Evolutionary conservation across 768 basidiomycete species (phyloP), one percentile per base, ranked within the genome.

Genomic region (Leccinum imitatum): DNA sequence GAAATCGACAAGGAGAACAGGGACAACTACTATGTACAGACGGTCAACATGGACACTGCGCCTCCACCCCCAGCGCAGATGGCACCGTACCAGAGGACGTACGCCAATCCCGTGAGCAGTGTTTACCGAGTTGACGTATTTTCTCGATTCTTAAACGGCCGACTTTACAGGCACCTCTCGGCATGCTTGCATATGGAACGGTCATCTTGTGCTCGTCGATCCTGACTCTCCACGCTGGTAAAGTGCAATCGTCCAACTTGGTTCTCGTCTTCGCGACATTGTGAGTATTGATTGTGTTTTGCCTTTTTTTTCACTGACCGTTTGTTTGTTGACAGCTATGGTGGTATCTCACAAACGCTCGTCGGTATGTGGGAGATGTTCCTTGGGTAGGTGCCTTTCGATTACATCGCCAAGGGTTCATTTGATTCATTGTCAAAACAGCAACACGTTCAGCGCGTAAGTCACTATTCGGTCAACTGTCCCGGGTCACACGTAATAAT

Each of bases 321-420:
- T 50, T 63, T 21, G 64, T 37, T 19, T 37, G 9, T 33, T 57
- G 50, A 35, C n/a, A 71, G 71, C 59, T 71, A 73, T 33, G 71
- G 71, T 9, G 69, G 71, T 47, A 73, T 73, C 52, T 65, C 69
- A 17, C 71, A 71, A 53, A 69, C 69, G 4, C 58, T 71, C 9
- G 69, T 71, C 8, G 69, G 71, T 44, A 69, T 73, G 70, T 73
- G 71, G 70, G 70, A 73, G 30, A 69, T 71, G 62, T 71, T 66
- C 63, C 69, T 73, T 30, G 70, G 69, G 69, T 65, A 54, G 54
- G 71, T 52, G n/a, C 19, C 15, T 3, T 50, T 46, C 23, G 55
- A 44, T 14, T 23, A 48, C 52, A 21, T 27, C 15, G 7, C 14
- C 25, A 15, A 56, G 37, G 41, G 52, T 50, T 47, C 11, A 25